These are phyloP conservation scores for Eucalyptus urophylla DNA, from an alignment of 345 rosid genomes.

Conservation along the genomic window DNA sequence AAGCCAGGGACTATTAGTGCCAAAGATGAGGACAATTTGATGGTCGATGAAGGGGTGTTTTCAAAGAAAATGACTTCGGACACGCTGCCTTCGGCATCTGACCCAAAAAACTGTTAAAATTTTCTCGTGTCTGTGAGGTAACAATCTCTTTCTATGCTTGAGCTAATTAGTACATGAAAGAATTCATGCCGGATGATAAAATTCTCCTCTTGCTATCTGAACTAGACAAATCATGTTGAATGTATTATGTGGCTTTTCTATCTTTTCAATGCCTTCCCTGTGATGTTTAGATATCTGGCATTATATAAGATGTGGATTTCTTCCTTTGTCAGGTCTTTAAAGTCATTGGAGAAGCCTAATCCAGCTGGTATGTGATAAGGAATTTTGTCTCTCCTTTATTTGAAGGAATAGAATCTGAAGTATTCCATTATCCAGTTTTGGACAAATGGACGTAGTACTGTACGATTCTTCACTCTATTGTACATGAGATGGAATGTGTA, in stretches of 20 bases:
- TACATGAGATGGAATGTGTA: not conserved
- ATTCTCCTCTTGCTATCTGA: not conserved
- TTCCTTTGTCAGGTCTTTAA: not conserved
- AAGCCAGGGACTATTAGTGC: constrained; percentile 35
- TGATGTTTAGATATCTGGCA: not conserved
- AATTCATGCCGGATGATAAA: not conserved
- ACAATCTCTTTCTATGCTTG: not conserved
- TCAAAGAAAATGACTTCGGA: constrained; percentile 24
- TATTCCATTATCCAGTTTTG: not conserved
- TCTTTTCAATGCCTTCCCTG: not conserved
- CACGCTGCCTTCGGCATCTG: constrained; percentile 7
- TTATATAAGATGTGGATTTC: not conserved
- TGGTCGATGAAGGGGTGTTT: constrained; percentile 13
- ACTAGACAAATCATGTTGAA: not conserved
- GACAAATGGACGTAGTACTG: not conserved
- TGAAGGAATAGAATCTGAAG: not conserved
- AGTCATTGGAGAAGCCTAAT: not conserved
- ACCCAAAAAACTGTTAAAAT: constrained; percentile 11
- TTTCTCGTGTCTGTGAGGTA: not conserved
- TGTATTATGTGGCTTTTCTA: not conserved
- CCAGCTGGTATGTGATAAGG: not conserved
- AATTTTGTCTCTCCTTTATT: not conserved
- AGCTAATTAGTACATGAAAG: not conserved
- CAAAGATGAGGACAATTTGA: constrained; percentile 24
- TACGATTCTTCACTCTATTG: not conserved